Base-by-base conservation (phyloP, 2,329 filamentous ascomycete genomes). In the Exophiala sp. region DNA sequence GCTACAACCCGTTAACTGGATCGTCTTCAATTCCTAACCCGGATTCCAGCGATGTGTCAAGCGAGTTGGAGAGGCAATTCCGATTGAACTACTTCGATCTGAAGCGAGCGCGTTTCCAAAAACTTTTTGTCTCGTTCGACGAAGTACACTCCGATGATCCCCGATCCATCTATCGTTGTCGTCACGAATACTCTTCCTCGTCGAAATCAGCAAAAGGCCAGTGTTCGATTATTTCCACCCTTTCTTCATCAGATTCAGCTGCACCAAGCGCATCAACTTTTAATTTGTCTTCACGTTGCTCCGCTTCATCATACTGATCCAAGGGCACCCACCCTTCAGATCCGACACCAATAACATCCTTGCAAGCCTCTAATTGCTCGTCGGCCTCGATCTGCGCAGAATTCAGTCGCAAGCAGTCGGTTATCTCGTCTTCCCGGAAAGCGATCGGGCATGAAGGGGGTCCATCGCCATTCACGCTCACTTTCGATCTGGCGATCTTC, bases 281-380 rank as follows among this genome's bases (percentile, higher is more conserved):
- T 64, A 61, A 0, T 61, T 54, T 6, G 55, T 38, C 9, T 7
- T 50, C 59, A 11, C 37, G 27, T 54, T 30, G 35, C 39, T 47
- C 59, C 21, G 55, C 54, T 47, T 49, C 50, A 5, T 61, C 50
- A 43, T 60, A 64, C 27, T 57, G 39, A 13, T 58, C 48, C 44
- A 50, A 53, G n/a, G 59, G 47, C 1, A 60, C 55, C 62, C 60
- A 65, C 7, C 60, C 62, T 8, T 63, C 50, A 18, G 53, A 10
- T 35, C 57, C 55, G 18, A 63, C 43, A 2, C 55, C 60, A 32
- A 65, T 34, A 40, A 14, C 38, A 24, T 62, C 10, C 30, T 47
- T 49, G 35, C 58, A 53, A 32, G 48, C 27, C 21, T 60, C 52
- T 38, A 62, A 56, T 16, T 57, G 57, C 2, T 35, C 51, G 52